These are phyloP conservation scores for Curvularia spicifera DNA, from an alignment of 2,329 filamentous ascomycete species.

Conservation along the genomic window DNA sequence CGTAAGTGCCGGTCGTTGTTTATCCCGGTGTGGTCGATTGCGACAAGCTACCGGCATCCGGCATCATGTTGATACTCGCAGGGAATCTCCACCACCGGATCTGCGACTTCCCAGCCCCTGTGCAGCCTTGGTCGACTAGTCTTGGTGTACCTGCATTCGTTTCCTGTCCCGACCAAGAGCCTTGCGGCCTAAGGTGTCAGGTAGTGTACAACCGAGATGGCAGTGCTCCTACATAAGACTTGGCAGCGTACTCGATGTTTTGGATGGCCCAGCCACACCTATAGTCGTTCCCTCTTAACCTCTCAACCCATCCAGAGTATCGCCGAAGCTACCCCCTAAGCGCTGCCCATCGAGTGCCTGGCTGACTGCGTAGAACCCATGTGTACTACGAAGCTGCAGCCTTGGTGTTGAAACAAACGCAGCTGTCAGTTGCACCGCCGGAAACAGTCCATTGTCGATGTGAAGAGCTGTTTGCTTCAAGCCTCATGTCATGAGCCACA, in stretches of 20 bases:
- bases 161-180: slow-evolving; percentile 20
- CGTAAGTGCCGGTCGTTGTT: slow-evolving; percentile 22
- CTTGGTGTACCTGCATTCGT: slow-evolving; percentile 29
- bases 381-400: slow-evolving; percentile 8
- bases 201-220: slow-evolving; percentile 27
- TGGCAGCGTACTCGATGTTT: slow-evolving; percentile 32
- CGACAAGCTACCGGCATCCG: slow-evolving; percentile 28
- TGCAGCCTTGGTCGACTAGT: slow-evolving; percentile 15
- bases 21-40: slow-evolving; percentile 33
- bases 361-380: not conserved
- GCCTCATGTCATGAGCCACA: slow-evolving; percentile 29
- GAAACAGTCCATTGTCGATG: slow-evolving; percentile 22
- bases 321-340: slow-evolving; percentile 10
- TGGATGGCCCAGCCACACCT: slow-evolving; percentile 22
- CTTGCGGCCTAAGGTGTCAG: slow-evolving; percentile 25
- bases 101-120: slow-evolving; percentile 30
- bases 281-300: slow-evolving; percentile 8
- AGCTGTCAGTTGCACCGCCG: slow-evolving; percentile 11
- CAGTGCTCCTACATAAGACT: slow-evolving; percentile 30
- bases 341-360: slow-evolving; percentile 5
- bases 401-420: slow-evolving; percentile 31
- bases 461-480: slow-evolving; percentile 29
- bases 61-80: slow-evolving; percentile 23
- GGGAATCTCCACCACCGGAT: slow-evolving; percentile 24
- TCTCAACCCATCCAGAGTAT: slow-evolving; percentile 5